Evolutionary conservation across 208 protist genomes (phyloP).

Genomic region (Willaertia magna): DNA sequence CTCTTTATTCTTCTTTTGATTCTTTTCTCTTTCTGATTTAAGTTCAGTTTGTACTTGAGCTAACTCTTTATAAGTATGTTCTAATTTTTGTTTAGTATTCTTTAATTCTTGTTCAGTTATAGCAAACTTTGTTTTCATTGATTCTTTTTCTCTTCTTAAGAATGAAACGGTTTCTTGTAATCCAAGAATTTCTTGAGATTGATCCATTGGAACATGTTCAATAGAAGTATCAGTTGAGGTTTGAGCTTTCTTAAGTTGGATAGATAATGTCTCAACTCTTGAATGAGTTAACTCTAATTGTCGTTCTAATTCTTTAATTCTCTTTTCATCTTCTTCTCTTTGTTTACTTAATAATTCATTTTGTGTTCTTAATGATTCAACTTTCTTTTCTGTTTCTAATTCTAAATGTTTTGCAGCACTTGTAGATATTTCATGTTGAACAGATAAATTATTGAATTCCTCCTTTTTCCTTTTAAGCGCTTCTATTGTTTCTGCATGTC

Average conservation of each 20-base stretch:
- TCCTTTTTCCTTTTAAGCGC: background rate
- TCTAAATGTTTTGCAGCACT: background rate
- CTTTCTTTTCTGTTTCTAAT: background rate
- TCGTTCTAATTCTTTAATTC: background rate
- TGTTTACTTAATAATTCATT: background rate
- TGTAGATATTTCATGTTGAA: background rate
- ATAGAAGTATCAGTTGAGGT: background rate
- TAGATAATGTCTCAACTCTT: background rate
- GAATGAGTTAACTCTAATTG: background rate
- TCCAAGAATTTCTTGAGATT: background rate
- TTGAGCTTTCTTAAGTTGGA: background rate
- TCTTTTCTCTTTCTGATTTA: background rate
- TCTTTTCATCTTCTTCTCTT: background rate
- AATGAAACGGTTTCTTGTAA: background rate
- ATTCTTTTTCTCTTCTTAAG: conserved; percentile 3
- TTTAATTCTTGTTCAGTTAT: background rate
- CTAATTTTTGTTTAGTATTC: background rate
- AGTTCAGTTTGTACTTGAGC: background rate
- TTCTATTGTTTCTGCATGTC: background rate
- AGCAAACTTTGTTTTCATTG: background rate
- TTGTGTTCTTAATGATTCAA: background rate
- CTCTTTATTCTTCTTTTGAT: background rate
- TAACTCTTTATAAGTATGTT: background rate
- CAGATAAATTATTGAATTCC: background rate
- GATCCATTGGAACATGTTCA: background rate